phyloP scores from a whole-genome alignment of 129 eudicot species.

The Glebionis coronaria region DNA sequence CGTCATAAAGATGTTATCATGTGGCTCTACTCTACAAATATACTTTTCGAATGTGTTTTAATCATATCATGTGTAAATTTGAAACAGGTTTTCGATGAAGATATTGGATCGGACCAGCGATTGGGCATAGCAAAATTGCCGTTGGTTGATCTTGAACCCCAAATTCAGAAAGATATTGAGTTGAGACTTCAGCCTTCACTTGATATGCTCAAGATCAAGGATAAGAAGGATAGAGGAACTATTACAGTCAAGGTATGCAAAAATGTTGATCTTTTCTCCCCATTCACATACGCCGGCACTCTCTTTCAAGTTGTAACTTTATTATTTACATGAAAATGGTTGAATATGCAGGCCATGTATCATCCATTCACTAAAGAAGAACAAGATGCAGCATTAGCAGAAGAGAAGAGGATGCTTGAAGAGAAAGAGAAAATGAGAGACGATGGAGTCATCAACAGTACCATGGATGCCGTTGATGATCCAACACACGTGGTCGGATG shows the following conservation, averaged over 20 bases:
- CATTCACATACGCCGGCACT: neutral
- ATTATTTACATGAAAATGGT: neutral
- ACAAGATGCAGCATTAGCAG: slow-evolving; percentile 73
- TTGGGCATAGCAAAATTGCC: slow-evolving; percentile 73
- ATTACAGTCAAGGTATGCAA: slow-evolving; percentile 76
- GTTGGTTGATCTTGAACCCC: slow-evolving; percentile 65
- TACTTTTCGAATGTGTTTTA: neutral
- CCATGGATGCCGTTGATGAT: slow-evolving; percentile 85
- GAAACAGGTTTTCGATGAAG: slow-evolving; percentile 80
- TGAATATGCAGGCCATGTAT: slow-evolving; percentile 54
- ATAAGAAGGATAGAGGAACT: slow-evolving; percentile 96
- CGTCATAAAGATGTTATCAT: no score
- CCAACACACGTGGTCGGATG: slow-evolving; percentile 40
- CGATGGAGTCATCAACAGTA: slow-evolving; percentile 76
- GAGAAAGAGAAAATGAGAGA: slow-evolving; percentile 70
- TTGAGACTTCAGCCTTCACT: slow-evolving; percentile 75
- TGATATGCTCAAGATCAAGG: slow-evolving; percentile 85
- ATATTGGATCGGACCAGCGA: slow-evolving; percentile 85
- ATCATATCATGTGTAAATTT: slow-evolving; percentile 1
- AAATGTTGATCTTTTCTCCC: neutral
- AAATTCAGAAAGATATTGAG: slow-evolving; percentile 56
- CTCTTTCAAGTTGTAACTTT: neutral
- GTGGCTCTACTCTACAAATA: neutral
- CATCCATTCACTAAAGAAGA: slow-evolving; percentile 76
- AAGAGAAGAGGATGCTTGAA: slow-evolving; percentile 74